These are phyloP conservation scores for Talaromyces nanjingensis DNA, from an alignment of 495 filamentous ascomycete species.

Conservation along the genomic window DNA sequence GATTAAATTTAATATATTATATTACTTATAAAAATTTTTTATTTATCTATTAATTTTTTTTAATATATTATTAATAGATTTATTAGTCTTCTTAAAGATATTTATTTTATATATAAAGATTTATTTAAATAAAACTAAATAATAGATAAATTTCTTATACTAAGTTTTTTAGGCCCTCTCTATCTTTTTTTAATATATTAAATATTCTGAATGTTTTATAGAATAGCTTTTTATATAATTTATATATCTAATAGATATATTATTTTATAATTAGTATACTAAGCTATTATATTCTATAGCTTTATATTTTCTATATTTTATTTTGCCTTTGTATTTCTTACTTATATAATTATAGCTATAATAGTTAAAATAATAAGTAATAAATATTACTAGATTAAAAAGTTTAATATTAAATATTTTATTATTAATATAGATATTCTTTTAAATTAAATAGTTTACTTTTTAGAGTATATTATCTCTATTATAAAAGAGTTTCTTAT, in stretches of 20 bases:
- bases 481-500: background rate
- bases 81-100: background rate
- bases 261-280: too few relatives aligned
- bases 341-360: too few relatives aligned
- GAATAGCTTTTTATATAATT: background rate
- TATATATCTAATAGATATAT: background rate
- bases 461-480: background rate
- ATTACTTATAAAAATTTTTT: background rate
- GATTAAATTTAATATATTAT: background rate
- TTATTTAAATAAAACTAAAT: background rate
- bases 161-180: background rate
- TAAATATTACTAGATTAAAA: background rate
- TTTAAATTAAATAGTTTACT: background rate
- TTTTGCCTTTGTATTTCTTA: too few relatives aligned
- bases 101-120: too few relatives aligned
- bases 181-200: background rate
- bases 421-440: too few relatives aligned
- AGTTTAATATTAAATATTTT: background rate
- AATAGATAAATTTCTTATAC: background rate
- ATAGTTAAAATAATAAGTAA: background rate
- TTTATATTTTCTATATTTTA: too few relatives aligned
- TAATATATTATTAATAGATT: background rate
- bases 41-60: background rate
- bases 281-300: too few relatives aligned
- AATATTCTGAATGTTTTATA: background rate